Evolutionary conservation across 225 moss, liverwort and hornwort species (phyloP).

Genomic region (Sphagnum contortum): DNA sequence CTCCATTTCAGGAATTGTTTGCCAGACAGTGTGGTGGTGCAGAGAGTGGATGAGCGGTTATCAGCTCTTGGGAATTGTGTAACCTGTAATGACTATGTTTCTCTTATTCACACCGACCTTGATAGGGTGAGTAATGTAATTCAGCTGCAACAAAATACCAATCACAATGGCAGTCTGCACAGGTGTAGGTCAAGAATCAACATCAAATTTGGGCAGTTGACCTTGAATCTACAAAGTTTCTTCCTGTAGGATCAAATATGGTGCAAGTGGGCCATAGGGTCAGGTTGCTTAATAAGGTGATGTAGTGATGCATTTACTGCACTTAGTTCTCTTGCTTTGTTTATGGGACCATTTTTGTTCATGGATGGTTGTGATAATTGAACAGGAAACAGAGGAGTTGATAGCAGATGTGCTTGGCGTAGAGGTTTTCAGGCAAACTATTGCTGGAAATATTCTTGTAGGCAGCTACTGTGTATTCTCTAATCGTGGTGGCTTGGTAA

Average conservation of each 20-base stretch:
- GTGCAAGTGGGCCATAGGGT: too few species aligned
- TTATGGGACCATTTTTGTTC: not conserved
- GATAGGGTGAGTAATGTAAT: conserved; percentile 38
- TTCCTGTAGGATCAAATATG: too few species aligned
- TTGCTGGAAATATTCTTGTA: conserved; percentile 94
- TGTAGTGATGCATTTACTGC: too few species aligned
- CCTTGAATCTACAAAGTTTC: too few species aligned
- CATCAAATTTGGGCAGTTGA: too few species aligned
- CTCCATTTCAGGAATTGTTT: conserved; percentile 86
- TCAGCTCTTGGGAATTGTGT: conserved; percentile 93
- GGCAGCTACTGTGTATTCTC: conserved; percentile 92
- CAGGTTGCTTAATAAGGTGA: too few species aligned
- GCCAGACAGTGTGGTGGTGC: conserved; percentile 85
- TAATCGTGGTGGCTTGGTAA: conserved; percentile 86
- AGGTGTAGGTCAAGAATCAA: too few species aligned
- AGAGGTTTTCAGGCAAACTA: conserved; percentile 98
- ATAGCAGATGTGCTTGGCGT: conserved; percentile 86
- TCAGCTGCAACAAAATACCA: not conserved
- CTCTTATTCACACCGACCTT: conserved; percentile 89
- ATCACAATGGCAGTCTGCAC: too few species aligned
- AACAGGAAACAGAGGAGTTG: conserved; percentile 92
- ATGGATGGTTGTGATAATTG: too few species aligned
- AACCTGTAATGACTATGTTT: conserved; percentile 93
- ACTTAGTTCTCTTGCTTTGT: not conserved
- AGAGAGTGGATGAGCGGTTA: conserved; percentile 88